These are phyloP conservation scores for Rhododendron griersonianum DNA, from an alignment of 148 eudicot species.

Conservation along the genomic window DNA sequence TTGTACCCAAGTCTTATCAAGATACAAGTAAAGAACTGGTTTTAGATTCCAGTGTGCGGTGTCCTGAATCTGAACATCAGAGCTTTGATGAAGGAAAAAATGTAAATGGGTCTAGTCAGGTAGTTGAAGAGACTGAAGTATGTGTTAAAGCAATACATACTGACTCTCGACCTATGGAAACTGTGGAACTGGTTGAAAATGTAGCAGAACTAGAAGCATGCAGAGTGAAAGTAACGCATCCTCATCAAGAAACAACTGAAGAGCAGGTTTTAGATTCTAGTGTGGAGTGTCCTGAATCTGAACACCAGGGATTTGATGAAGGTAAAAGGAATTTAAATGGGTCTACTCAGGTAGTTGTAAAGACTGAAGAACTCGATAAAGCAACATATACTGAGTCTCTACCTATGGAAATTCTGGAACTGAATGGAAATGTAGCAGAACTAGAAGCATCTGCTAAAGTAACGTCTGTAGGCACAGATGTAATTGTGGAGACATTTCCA, in stretches of 20 bases:
- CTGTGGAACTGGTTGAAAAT: slow-evolving; percentile 20
- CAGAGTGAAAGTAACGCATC: not conserved
- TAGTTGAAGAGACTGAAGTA: slow-evolving; percentile 26
- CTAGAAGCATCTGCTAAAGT: slow-evolving; percentile 17
- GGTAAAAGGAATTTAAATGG: slow-evolving; percentile 12
- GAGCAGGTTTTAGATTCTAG: slow-evolving; percentile 18
- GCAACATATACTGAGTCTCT: slow-evolving; percentile 7
- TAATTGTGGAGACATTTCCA: slow-evolving; percentile 69
- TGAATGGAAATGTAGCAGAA: slow-evolving; percentile 20
- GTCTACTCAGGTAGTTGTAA: slow-evolving; percentile 12
- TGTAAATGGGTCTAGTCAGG: slow-evolving; percentile 18
- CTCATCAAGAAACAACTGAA: slow-evolving; percentile 15
- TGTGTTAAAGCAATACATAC: slow-evolving; percentile 13
- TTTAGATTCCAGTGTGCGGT: slow-evolving; percentile 17
- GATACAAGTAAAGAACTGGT: slow-evolving; percentile 18
- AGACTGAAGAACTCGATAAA: slow-evolving; percentile 27
- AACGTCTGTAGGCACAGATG: slow-evolving; percentile 20
- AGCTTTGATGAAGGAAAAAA: slow-evolving; percentile 12
- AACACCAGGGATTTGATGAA: slow-evolving; percentile 13
- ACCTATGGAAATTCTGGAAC: slow-evolving; percentile 19
- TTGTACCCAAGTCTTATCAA: slow-evolving; percentile 12
- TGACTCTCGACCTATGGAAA: slow-evolving; percentile 16
- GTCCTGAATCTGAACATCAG: slow-evolving; percentile 19
- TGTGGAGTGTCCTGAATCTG: slow-evolving; percentile 23
- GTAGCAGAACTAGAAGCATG: slow-evolving; percentile 18